Evolutionary conservation across 2,329 filamentous ascomycete species (phyloP).

Genomic region (Colletotrichum coccodes): DNA sequence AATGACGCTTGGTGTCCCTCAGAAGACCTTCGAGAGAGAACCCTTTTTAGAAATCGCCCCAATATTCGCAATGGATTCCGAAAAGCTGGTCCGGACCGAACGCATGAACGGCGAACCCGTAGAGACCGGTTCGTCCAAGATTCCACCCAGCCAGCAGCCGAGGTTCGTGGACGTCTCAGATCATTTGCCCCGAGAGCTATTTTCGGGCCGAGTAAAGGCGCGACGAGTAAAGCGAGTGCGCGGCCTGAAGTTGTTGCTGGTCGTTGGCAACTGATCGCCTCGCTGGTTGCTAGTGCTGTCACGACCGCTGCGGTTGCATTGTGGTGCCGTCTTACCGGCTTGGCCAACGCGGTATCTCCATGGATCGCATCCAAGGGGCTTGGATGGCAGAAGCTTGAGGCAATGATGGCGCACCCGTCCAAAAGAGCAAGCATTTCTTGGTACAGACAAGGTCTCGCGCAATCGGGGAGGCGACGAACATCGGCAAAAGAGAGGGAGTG

Average conservation of each 20-base stretch:
- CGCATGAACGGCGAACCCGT: slow-evolving; percentile 16
- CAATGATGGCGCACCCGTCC: slow-evolving; percentile 8
- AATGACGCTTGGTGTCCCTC: background rate
- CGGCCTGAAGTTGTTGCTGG: background rate
- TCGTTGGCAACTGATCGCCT: background rate
- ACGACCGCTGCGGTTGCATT: background rate
- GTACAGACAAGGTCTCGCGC: background rate
- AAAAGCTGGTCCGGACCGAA: background rate
- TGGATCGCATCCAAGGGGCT: background rate
- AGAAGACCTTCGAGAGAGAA: background rate
- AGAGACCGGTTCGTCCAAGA: slow-evolving; percentile 24
- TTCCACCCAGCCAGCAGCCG: background rate
- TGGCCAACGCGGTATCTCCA: background rate
- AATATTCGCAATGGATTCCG: background rate
- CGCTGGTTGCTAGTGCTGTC: background rate
- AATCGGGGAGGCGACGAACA: background rate
- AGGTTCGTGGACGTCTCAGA: slow-evolving; percentile 29
- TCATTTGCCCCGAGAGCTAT: slow-evolving; percentile 20
- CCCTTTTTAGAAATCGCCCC: slow-evolving; percentile 19
- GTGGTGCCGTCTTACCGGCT: slow-evolving; percentile 5
- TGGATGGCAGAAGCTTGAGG: slow-evolving; percentile 30
- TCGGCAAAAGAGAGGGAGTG: slow-evolving; percentile 1
- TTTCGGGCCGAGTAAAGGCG: slow-evolving; percentile 15
- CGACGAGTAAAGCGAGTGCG: slow-evolving; percentile 9
- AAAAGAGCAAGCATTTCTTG: slow-evolving; percentile 13